These are phyloP conservation scores for Stephanodiscus minutulus DNA, from an alignment of 108 stramenopile genomes.

Conservation along the genomic window DNA sequence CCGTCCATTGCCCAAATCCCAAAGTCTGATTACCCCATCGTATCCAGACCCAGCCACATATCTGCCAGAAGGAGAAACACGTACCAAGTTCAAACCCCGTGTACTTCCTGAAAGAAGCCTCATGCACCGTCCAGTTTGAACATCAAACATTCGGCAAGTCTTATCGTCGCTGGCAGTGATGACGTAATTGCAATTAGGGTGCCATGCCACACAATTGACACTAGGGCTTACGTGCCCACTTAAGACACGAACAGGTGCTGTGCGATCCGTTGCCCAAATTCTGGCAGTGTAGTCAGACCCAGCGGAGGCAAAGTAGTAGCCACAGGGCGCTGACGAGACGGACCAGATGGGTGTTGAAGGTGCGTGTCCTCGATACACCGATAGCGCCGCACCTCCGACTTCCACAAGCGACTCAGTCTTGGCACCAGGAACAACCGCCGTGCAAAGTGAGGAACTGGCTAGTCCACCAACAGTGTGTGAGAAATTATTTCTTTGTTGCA, in stretches of 20 bases:
- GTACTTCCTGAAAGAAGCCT: slow-evolving; percentile 86
- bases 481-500: slow-evolving; percentile 31
- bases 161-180: slow-evolving; percentile 90
- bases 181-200: slow-evolving; percentile 96
- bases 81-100: slow-evolving; percentile 66
- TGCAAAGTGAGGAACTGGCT: slow-evolving; percentile 46
- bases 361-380: slow-evolving; percentile 85
- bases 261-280: slow-evolving; percentile 93
- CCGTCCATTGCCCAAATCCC: slow-evolving; percentile 84
- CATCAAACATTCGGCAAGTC: slow-evolving; percentile 95
- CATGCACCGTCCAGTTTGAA: slow-evolving; percentile 90
- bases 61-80: slow-evolving; percentile 74
- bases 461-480: slow-evolving; percentile 15
- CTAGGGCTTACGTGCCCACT: slow-evolving; percentile 89
- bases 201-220: slow-evolving; percentile 90
- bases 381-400: slow-evolving; percentile 76
- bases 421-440: slow-evolving; percentile 56
- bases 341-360: slow-evolving; percentile 82
- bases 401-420: slow-evolving; percentile 58
- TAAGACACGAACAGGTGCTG: slow-evolving; percentile 88
- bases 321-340: slow-evolving; percentile 80
- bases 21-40: slow-evolving; percentile 69
- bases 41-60: slow-evolving; percentile 79
- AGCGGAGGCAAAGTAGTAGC: slow-evolving; percentile 97
- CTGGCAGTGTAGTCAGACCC: slow-evolving; percentile 90